Evolutionary conservation across 495 filamentous ascomycete genomes (phyloP).

Genomic region (Xylaria acuta): DNA sequence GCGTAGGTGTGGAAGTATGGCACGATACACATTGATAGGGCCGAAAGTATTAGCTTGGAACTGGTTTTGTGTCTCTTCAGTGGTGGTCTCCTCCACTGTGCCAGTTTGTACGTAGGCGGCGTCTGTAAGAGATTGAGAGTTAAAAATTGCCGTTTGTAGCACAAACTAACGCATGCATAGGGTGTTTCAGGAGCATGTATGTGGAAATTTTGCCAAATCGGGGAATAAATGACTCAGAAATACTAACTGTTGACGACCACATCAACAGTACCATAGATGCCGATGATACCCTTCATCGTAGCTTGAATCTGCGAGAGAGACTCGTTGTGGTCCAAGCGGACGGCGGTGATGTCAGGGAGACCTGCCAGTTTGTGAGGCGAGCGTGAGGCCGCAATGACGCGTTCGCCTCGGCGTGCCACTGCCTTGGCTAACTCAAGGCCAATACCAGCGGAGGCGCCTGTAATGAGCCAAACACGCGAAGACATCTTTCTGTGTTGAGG

Average conservation of each 20-base stretch:
- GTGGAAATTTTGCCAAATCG: no score
- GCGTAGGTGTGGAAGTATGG: conserved; percentile 53
- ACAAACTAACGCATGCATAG: no score
- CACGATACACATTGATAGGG: conserved; percentile 29
- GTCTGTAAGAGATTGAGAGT: no score
- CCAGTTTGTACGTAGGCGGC: conserved; percentile 50
- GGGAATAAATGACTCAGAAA: no score
- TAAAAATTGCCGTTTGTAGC: no score
- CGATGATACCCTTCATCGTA: conserved; percentile 36
- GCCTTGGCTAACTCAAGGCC: conserved; percentile 53
- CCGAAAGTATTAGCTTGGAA: conserved; percentile 61
- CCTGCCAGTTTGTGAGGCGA: conserved; percentile 38
- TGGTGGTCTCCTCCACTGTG: conserved; percentile 48
- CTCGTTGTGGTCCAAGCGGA: conserved; percentile 47
- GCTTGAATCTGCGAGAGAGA: conserved; percentile 36
- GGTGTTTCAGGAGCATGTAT: no score
- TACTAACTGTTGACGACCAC: conserved; percentile 48
- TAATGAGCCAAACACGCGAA: conserved; percentile 60
- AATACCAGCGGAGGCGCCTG: conserved; percentile 60
- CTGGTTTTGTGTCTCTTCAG: conserved; percentile 45
- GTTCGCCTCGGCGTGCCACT: conserved; percentile 54
- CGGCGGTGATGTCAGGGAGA: conserved; percentile 37
- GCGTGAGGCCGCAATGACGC: conserved; percentile 62
- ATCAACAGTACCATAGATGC: conserved; percentile 42
- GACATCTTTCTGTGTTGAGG: neutral